Evolutionary conservation across 495 filamentous ascomycete species (phyloP), one percentile per base, ranked within the genome.

Genomic region (Lineolata rhizophorae): DNA sequence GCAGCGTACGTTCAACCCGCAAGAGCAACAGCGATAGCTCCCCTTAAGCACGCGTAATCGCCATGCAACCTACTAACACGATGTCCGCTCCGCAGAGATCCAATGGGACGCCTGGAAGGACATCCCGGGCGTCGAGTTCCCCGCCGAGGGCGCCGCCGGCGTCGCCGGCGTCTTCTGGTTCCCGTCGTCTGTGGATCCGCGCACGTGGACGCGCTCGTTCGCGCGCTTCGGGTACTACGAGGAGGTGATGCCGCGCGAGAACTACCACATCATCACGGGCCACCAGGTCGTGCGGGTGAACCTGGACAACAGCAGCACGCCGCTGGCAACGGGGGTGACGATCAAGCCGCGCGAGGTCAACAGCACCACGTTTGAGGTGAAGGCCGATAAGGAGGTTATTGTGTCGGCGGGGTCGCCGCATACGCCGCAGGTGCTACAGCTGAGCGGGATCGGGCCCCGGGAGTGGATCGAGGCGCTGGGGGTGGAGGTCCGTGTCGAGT

Each of bases 381-480:
- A n/a, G n/a, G n/a, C n/a, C n/a, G n/a, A n/a, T n/a, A n/a, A n/a
- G n/a, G 67, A 72, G 42, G 58, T 74, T 30, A 65, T 74, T 25
- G 15, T 72, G 0, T 62, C 64, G 3, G 62, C 64, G 9, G 28
- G 28, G 9, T 8, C 28, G 14, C 6, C 17, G 9, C 28, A 30
- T 9, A 8, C 42, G 0, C 43, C 34, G 8, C 35, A 48, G 35
- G 18, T 43, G 22, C 35, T 49, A 1, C 42, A 48, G 40, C 42
- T 52, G 3, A 44, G 40, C 18, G 49, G 48, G 22, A 36, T 48
- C 27, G 45, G 45, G 5, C 37, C 44, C 11, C 22, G 22, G 11
- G 20, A n/a, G 2, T 18, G 20, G 12, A 36, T 48, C 6, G 20
- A 37, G 14, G 26, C 24, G 2, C 31, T 32, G 24, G 29, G 37